These are phyloP conservation scores for Podospora appendiculata DNA, from an alignment of 495 filamentous ascomycete genomes.

Conservation along the genomic window DNA sequence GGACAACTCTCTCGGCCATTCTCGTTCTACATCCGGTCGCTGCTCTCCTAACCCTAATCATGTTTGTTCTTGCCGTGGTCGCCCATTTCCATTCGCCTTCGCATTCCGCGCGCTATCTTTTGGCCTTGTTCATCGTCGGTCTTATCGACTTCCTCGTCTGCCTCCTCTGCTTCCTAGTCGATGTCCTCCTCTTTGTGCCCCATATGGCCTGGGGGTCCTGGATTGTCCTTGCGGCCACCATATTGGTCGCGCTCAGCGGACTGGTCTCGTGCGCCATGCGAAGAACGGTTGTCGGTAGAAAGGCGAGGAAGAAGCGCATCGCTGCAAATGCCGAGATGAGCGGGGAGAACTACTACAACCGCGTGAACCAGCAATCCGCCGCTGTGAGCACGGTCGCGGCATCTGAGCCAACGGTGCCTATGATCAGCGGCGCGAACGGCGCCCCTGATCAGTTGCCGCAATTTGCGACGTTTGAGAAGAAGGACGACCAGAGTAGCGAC, in stretches of 20 bases:
- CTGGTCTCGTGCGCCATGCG: slow-evolving; percentile 97
- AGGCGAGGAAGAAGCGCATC: slow-evolving; percentile 85
- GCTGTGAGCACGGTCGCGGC: slow-evolving; percentile 30
- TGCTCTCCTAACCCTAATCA: slow-evolving; percentile 75
- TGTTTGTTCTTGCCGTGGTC: slow-evolving; percentile 67
- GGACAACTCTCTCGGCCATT: slow-evolving; percentile 81
- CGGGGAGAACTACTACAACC: slow-evolving; percentile 81
- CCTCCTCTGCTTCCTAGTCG: slow-evolving; percentile 83
- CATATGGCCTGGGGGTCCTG: slow-evolving; percentile 93
- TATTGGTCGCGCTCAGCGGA: slow-evolving; percentile 74
- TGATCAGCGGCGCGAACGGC: slow-evolving; percentile 43
- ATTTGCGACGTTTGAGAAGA: slow-evolving; percentile 75
- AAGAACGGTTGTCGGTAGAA: slow-evolving; percentile 82
- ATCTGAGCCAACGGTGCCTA: slow-evolving; percentile 45
- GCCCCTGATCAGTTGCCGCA: slow-evolving; percentile 54
- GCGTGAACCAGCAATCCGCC: slow-evolving; percentile 48
- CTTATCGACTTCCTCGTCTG: slow-evolving; percentile 79
- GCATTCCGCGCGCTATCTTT: slow-evolving; percentile 86
- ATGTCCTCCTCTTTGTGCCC: slow-evolving; percentile 93
- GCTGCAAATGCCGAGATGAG: slow-evolving; percentile 93
- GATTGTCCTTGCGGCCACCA: slow-evolving; percentile 85
- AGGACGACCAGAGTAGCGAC: slow-evolving; percentile 55
- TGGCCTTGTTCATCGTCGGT: slow-evolving; percentile 75
- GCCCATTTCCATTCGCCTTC: slow-evolving; percentile 86
- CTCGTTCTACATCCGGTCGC: slow-evolving; percentile 91